Evolutionary conservation across 225 moss, liverwort and hornwort species (phyloP), one percentile per base, ranked within the genome.

Genomic region (Lunularia cruciata): DNA sequence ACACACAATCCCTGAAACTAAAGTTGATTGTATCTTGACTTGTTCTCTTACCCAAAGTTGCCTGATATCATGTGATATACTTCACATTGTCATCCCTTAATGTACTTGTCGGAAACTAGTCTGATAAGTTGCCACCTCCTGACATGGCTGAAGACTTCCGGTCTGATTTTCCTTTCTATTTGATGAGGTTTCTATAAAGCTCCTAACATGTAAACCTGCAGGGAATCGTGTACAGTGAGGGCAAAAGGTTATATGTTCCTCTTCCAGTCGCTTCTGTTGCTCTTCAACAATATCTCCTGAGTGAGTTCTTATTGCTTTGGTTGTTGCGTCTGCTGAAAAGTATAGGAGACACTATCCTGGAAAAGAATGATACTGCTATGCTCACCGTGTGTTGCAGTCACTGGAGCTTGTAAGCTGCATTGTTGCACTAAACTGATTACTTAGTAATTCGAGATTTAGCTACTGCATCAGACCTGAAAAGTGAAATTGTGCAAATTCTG

Each of bases 241-340:
- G 75, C 6, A 78, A 75, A 57, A 78, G 78, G 49, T 47, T 68
- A 19, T 62, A 63, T 47, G 38, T 73, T 57, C 75, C 82, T 40
- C 57, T 83, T 51, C 78, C 78, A n/a, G 33, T 83, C 33, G 82
- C 82, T 11, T 74, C 82, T n/a, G 63, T 20, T 60, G 78, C 82
- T 27, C 75, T 72, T 69, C 82, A 83, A 55, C 75, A 73, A n/a
- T 83, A 74, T 75, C 47, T 83, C 51, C 57, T 65, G 31, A 73
- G 82, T 83, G 56, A 52, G 55, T 65, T 3, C 19, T n/a, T 5
- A 40, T n/a, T n/a, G n/a, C n/a, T n/a, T n/a, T n/a, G n/a, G n/a
- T n/a, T n/a, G n/a, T n/a, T n/a, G n/a, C n/a, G n/a, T n/a, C n/a
- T n/a, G n/a, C n/a, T n/a, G n/a, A n/a, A n/a, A n/a, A n/a, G n/a